These are phyloP conservation scores for Triangularia setosa DNA, from an alignment of 2,329 filamentous ascomycete genomes.

Conservation along the genomic window DNA sequence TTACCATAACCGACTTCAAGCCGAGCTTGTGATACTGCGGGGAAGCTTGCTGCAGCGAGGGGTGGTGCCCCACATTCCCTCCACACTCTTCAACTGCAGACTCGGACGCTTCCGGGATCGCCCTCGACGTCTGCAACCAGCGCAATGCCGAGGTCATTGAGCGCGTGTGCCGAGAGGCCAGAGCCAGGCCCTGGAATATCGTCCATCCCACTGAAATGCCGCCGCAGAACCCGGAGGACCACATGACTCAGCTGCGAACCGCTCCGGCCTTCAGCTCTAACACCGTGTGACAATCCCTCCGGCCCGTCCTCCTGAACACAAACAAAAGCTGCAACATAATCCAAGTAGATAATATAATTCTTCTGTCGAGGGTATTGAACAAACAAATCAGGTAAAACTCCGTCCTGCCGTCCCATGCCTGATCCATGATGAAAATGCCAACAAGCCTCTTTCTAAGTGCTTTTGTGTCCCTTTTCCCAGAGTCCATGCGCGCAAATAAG, in stretches of 20 bases:
- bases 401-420: neutral
- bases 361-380: constrained; percentile 8
- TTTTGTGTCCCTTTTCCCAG: neutral
- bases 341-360: neutral
- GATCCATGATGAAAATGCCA: neutral
- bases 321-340: neutral
- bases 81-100: constrained; percentile 1
- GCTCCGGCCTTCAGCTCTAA: neutral
- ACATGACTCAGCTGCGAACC: constrained; percentile 1
- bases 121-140: constrained; percentile 2
- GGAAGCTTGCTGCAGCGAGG: constrained; percentile 28
- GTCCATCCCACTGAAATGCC: neutral
- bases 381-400: neutral
- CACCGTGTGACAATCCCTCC: neutral
- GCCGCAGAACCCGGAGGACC: neutral
- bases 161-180: constrained; percentile 15
- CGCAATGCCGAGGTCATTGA: constrained; percentile 17
- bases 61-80: constrained; percentile 8
- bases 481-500: neutral
- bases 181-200: neutral
- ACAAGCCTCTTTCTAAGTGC: neutral
- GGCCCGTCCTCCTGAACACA: neutral
- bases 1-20: constrained; percentile 44
- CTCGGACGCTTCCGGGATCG: constrained; percentile 26
- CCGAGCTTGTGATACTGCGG: constrained; percentile 59